Percentiles rank a stretch among this genome's conserved stretches.
Evolutionary conservation across 371 early-diverging fungal species (phyloP).

Genomic region (Syncephalastrum monosporum): DNA sequence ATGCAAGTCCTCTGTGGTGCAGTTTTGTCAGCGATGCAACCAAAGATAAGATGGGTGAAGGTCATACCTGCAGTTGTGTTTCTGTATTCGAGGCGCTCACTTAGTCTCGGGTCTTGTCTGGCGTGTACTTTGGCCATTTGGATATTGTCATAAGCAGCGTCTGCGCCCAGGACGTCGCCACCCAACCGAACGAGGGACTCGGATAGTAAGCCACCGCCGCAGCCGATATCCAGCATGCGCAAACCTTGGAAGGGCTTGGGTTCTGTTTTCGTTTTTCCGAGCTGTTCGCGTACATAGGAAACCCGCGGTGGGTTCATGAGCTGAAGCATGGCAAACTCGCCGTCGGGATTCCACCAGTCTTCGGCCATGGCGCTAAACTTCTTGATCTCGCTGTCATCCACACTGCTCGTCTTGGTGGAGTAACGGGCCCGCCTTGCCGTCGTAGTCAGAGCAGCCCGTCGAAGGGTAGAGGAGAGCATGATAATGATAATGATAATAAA

Average conservation of each 20-base stretch:
- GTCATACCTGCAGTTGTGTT: constrained; percentile 67
- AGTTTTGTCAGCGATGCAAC: neutral
- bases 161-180: constrained; percentile 77
- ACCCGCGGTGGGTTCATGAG: constrained; percentile 87
- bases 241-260: constrained; percentile 59
- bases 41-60: neutral
- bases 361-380: constrained; percentile 78
- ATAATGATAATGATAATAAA: too few species aligned
- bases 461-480: too few species aligned
- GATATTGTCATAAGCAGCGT: constrained; percentile 84
- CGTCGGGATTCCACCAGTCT: constrained; percentile 93
- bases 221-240: constrained; percentile 88
- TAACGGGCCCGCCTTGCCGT: too few species aligned
- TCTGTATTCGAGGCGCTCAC: constrained; percentile 62
- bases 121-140: constrained; percentile 79
- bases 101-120: constrained; percentile 59
- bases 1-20: constrained; percentile 55
- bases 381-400: constrained; percentile 74
- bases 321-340: constrained; percentile 87
- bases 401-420: constrained; percentile 5
- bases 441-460: too few species aligned
- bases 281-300: constrained; percentile 70
- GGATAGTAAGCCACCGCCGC: constrained; percentile 91
- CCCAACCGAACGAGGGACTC: constrained; percentile 90
- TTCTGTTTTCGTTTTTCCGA: constrained; percentile 22